Percentiles rank a stretch among this genome's conserved stretches.
phyloP scores from a whole-genome alignment of 345 rosid species.

The Clarkia xantiana region DNA sequence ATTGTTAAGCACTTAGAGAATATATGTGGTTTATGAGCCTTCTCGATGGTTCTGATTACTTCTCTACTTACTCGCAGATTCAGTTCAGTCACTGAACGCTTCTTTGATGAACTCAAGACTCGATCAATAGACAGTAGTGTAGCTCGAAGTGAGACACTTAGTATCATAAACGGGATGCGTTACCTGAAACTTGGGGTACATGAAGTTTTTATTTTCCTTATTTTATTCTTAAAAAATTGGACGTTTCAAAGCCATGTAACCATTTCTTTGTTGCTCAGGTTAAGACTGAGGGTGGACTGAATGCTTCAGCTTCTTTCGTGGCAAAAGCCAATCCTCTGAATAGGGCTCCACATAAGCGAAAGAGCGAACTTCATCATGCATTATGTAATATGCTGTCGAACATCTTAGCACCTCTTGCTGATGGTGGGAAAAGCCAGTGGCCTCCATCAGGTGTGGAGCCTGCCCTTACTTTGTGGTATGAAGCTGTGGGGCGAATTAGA shows the following conservation, averaged over 20 bases:
- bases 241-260: constrained; percentile 14
- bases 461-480: constrained; percentile 88
- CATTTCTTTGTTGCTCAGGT: constrained; percentile 36
- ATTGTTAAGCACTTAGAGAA: no score
- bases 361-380: constrained; percentile 97
- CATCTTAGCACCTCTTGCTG: constrained; percentile 91
- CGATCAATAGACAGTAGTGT: constrained; percentile 75
- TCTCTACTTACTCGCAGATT: constrained; percentile 35
- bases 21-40: no score
- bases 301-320: constrained; percentile 96
- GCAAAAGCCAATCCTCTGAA: constrained; percentile 96
- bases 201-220: constrained; percentile 10
- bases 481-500: constrained; percentile 91
- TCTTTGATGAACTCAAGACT: constrained; percentile 81
- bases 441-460: constrained; percentile 90
- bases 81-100: constrained; percentile 94
- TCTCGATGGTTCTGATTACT: not conserved
- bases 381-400: constrained; percentile 93
- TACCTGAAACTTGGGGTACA: constrained; percentile 95
- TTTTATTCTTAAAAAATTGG: constrained; percentile 3
- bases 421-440: constrained; percentile 91
- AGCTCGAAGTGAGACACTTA: constrained; percentile 85
- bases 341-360: constrained; percentile 77
- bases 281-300: constrained; percentile 89
- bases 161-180: constrained; percentile 96